Evolutionary conservation across 1,284 basidiomycete genomes (phyloP), one percentile per base, ranked within the genome.

Genomic region (Trichosporon ovoides): DNA sequence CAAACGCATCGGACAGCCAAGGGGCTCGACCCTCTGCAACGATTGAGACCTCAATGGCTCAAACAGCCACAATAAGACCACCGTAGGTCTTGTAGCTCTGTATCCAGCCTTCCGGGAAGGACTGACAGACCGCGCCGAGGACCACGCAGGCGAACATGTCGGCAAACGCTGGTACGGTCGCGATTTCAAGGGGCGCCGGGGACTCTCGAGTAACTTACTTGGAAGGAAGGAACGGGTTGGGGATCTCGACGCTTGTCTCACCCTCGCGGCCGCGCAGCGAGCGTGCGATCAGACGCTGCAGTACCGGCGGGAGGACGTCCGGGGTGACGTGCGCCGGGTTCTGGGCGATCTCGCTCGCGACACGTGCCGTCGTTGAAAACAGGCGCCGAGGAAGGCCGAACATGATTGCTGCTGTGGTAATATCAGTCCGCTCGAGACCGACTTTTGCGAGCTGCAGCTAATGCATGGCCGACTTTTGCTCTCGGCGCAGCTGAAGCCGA

Each of bases 151-250:
- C 28, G n/a, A n/a, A n/a, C n/a, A n/a, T n/a, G 28, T 31, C 28
- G 28, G 9, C 28, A 31, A 9, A n/a, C n/a, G n/a, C n/a, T n/a
- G n/a, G n/a, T n/a, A n/a, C n/a, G n/a, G n/a, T 5, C 28, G 28
- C 28, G 9, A 31, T 9, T 31, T 31, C 28, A 31, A 9, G 9
- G 9, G 28, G 9, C 9, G 9, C n/a, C 28, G 28, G 28, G 28
- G 28, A 4, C 28, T 31, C 28, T 31, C 28, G 28, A 4, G 6
- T 37, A 52, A n/a, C 31, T 36, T 34, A 36, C 50, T 35, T 52
- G 18, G 50, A 52, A 10, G 35, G 38, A 18, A 72, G n/a, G 60
- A 73, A 75, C 28, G 72, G 74, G 60, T 75, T 75, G 11, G 63
- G 68, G 20, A 73, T 53, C n/a, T 51, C 31, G 20, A 67, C 19